Percentiles rank a stretch among this genome's conserved stretches.
phyloP scores from a whole-genome alignment of 2,329 filamentous ascomycete species.

The Dactylonectria estremocensis region DNA sequence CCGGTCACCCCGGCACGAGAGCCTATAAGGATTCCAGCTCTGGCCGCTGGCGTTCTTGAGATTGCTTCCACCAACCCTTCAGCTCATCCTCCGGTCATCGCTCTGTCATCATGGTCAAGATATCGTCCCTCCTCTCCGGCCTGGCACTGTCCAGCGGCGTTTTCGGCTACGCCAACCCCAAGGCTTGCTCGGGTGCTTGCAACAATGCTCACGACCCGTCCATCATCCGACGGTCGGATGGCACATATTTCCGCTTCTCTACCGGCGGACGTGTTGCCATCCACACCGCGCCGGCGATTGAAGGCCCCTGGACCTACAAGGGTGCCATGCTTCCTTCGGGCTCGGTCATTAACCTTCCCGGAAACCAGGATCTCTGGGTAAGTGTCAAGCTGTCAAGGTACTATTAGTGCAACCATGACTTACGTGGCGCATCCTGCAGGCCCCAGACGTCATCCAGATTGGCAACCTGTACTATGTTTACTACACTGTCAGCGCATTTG shows the following conservation, averaged over 20 bases:
- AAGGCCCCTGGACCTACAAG: slow-evolving; percentile 59
- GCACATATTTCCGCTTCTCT: slow-evolving; percentile 60
- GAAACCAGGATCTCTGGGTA: slow-evolving; percentile 64
- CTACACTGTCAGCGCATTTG: slow-evolving; percentile 76
- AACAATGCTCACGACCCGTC: slow-evolving; percentile 56
- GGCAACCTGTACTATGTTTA: slow-evolving; percentile 75
- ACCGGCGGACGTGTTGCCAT: slow-evolving; percentile 59
- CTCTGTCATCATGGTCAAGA: slow-evolving; percentile 25
- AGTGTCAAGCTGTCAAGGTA: background rate
- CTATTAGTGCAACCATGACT: background rate
- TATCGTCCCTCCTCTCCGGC: slow-evolving; percentile 21
- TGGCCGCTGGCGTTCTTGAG: background rate
- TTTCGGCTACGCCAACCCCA: slow-evolving; percentile 48
- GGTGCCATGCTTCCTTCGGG: slow-evolving; percentile 56
- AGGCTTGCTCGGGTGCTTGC: slow-evolving; percentile 56
- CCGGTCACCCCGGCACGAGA: background rate
- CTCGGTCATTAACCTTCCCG: slow-evolving; percentile 57
- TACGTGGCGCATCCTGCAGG: slow-evolving; percentile 12
- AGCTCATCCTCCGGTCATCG: background rate
- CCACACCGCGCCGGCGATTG: slow-evolving; percentile 53
- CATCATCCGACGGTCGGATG: slow-evolving; percentile 57
- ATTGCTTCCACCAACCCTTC: background rate
- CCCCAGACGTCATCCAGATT: slow-evolving; percentile 55
- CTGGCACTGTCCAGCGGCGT: slow-evolving; percentile 19
- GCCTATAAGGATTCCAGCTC: background rate